Conservation (phyloP, 2,329 filamentous ascomycete genomes). For the Neurospora sp. region DNA sequence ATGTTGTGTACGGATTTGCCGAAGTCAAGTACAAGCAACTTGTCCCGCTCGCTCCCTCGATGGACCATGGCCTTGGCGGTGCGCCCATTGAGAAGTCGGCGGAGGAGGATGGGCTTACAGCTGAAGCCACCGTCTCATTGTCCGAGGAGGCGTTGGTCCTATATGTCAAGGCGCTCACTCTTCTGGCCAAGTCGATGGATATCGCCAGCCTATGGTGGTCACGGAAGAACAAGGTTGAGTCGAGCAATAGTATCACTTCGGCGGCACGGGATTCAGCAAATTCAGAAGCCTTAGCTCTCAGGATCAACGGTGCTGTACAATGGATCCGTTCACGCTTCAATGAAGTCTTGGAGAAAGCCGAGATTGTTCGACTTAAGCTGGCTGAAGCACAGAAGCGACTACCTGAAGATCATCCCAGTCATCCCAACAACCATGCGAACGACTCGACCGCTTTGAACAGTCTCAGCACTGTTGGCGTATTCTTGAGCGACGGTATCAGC, state of each 20-base stretch:
- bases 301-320: conserved; percentile 89
- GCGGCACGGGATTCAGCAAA: conserved; percentile 31
- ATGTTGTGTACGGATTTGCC: conserved; percentile 94
- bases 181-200: conserved; percentile 91
- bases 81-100: conserved; percentile 45
- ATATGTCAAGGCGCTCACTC: conserved; percentile 86
- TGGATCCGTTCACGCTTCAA: conserved; percentile 95
- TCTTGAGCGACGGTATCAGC: conserved; percentile 78
- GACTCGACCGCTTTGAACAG: conserved; percentile 47
- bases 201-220: conserved; percentile 90
- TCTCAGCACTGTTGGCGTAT: conserved; percentile 67
- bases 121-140: conserved; percentile 75
- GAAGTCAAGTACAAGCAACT: conserved; percentile 98
- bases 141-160: conserved; percentile 92
- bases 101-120: conserved; percentile 70
- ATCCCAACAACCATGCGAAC: conserved; percentile 66
- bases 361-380: conserved; percentile 82
- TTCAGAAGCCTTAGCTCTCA: conserved; percentile 46
- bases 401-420: conserved; percentile 74
- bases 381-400: conserved; percentile 77
- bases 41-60: conserved; percentile 76
- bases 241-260: conserved; percentile 30
- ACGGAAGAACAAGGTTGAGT: conserved; percentile 61
- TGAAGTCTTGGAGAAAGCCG: conserved; percentile 91
- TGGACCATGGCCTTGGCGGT: conserved; percentile 60